Evolutionary conservation across 305 asterid genomes (phyloP).

Genomic region (Coffea humblotiana): DNA sequence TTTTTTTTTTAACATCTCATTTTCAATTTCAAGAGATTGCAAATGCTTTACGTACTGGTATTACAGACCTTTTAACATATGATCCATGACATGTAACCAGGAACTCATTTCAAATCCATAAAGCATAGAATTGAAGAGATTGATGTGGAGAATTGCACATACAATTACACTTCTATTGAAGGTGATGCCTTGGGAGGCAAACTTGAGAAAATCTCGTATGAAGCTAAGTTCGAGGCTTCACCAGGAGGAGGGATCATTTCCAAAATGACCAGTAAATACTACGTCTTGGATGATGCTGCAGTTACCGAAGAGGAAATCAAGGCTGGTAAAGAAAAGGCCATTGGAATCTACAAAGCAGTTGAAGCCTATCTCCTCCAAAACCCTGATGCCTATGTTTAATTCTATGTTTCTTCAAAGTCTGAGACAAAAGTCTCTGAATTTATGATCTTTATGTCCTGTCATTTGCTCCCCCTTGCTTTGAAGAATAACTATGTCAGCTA

Average conservation of each 20-base stretch:
- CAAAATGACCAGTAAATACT: conserved; percentile 26
- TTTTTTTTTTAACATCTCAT: too few species aligned
- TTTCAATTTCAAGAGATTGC: too few species aligned
- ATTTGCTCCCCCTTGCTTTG: too few species aligned
- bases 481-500: too few species aligned
- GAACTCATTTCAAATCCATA: conserved; percentile 19
- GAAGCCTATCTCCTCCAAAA: conserved; percentile 49
- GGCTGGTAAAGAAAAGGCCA: conserved; percentile 45
- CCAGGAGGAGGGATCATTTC: conserved; percentile 32
- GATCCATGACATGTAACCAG: conserved; percentile 5
- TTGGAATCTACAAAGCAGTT: conserved; percentile 45
- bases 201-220: conserved; percentile 23
- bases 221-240: conserved; percentile 29
- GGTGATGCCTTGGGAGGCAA: conserved; percentile 11
- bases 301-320: conserved; percentile 29
- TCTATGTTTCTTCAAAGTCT: neutral
- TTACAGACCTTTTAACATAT: too few species aligned
- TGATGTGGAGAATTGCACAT: neutral
- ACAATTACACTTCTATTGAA: neutral
- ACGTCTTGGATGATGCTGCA: conserved; percentile 25
- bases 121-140: conserved; percentile 21
- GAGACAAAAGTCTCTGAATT: too few species aligned
- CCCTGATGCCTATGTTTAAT: conserved; percentile 37
- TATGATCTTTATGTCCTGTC: too few species aligned
- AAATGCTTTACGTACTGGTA: too few species aligned